A percentile compares a stretch with the other conserved stretches of the same genome.
phyloP scores from a whole-genome alignment of 2,329 filamentous ascomycete genomes.

The Aureobasidium pullulans region DNA sequence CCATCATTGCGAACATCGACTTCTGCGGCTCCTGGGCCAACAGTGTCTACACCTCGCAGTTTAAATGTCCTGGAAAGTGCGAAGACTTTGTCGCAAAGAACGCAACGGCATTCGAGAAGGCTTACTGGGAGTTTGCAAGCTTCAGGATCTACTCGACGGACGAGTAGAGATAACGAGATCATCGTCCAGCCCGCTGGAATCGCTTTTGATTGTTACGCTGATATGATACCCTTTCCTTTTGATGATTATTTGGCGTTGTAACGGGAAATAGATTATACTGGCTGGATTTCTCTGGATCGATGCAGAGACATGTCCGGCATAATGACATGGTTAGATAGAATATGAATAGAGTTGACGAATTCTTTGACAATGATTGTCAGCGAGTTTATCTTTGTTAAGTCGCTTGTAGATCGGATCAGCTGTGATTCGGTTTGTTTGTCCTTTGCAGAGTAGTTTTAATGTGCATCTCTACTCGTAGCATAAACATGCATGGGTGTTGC shows the following conservation, averaged over 20 bases:
- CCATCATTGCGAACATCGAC: slow-evolving; percentile 60
- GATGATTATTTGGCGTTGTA: neutral
- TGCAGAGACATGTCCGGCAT: no score
- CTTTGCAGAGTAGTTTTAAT: no score
- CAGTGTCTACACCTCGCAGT: slow-evolving; percentile 28
- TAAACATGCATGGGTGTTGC: neutral
- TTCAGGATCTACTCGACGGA: slow-evolving; percentile 14
- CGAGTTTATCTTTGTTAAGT: no score
- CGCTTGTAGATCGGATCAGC: no score
- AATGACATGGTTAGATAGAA: neutral
- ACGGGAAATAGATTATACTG: neutral
- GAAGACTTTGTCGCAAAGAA: slow-evolving; percentile 51
- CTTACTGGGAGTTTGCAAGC: slow-evolving; percentile 49
- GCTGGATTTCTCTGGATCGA: no score
- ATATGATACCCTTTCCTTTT: slow-evolving; percentile 7
- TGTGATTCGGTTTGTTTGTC: no score
- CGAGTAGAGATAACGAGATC: neutral
- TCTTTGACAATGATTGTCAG: no score
- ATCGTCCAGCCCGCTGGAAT: neutral
- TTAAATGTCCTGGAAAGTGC: slow-evolving; percentile 47
- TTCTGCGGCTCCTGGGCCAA: slow-evolving; percentile 51
- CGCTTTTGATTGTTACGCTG: neutral
- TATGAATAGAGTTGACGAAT: neutral
- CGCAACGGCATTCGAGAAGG: slow-evolving; percentile 49
- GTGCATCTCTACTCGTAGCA: neutral